These are phyloP conservation scores for Mortierella sp. DNA, from an alignment of 371 early-diverging fungal species.

Conservation along the genomic window DNA sequence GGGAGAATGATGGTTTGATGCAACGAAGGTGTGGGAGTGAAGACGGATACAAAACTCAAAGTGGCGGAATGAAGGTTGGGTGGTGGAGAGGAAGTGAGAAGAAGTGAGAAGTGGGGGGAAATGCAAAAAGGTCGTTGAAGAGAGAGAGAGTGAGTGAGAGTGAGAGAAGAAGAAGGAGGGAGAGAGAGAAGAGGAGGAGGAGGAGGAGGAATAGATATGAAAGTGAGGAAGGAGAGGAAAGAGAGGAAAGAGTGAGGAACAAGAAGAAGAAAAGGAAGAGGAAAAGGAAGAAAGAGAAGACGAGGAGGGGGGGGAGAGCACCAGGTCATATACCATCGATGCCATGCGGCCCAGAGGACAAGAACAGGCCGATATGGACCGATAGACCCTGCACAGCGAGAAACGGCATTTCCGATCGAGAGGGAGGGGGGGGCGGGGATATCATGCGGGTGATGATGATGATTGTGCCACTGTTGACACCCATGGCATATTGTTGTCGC, in stretches of 20 bases:
- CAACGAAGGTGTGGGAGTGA: too few relatives aligned
- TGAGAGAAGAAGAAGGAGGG: slow-evolving; percentile 1
- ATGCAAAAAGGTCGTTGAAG: not conserved
- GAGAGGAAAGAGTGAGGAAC: not conserved
- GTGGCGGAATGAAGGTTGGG: too few relatives aligned
- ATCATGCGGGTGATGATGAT: too few relatives aligned
- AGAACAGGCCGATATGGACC: too few relatives aligned
- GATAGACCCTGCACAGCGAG: too few relatives aligned
- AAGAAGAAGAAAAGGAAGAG: slow-evolving; percentile 2
- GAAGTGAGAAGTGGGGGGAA: not conserved
- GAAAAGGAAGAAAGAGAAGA: not conserved
- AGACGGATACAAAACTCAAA: too few relatives aligned
- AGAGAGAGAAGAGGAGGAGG: not conserved
- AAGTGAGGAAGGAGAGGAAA: not conserved
- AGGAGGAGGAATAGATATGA: not conserved
- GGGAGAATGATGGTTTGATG: too few relatives aligned
- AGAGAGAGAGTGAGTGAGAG: not conserved
- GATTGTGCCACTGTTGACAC: too few relatives aligned
- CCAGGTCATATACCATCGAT: not conserved
- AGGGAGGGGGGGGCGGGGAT: too few relatives aligned
- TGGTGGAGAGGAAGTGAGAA: not conserved
- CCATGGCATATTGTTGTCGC: too few relatives aligned
- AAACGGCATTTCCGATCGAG: too few relatives aligned
- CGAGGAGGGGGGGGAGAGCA: not conserved
- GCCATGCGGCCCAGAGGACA: not conserved